Conservation (phyloP, 352 stramenopile genomes). For the Globisporangium mamillatum region DNA sequence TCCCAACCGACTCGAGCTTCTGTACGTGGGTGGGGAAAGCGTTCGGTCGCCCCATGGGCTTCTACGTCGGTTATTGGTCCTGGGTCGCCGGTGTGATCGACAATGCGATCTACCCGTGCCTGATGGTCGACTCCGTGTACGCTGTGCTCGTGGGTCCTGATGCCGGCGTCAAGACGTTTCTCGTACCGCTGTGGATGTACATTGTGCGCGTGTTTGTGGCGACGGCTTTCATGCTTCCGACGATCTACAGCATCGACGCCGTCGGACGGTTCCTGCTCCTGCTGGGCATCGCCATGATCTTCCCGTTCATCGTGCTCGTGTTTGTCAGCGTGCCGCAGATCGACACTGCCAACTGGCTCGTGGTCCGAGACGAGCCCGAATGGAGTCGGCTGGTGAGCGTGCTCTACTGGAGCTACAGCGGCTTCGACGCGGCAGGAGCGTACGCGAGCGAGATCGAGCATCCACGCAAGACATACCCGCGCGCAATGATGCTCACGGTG, state of each 20-base stretch:
- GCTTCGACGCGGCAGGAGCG: slow-evolving; percentile 68
- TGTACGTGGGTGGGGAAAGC: slow-evolving; percentile 78
- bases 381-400: slow-evolving; percentile 62
- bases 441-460: slow-evolving; percentile 73
- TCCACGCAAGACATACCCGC: slow-evolving; percentile 67
- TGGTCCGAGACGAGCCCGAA: slow-evolving; percentile 56
- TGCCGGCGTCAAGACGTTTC: slow-evolving; percentile 8
- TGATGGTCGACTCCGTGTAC: slow-evolving; percentile 65
- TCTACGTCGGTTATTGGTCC: slow-evolving; percentile 83
- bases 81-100: slow-evolving; percentile 82
- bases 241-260: slow-evolving; percentile 63
- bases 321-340: slow-evolving; percentile 48
- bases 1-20: slow-evolving; percentile 78
- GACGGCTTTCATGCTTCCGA: slow-evolving; percentile 69
- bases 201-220: slow-evolving; percentile 39
- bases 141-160: slow-evolving; percentile 24
- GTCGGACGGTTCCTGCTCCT: slow-evolving; percentile 61
- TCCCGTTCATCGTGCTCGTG: slow-evolving; percentile 59
- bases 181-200: slow-evolving; percentile 11
- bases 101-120: slow-evolving; percentile 82
- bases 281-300: slow-evolving; percentile 53
- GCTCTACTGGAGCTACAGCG: slow-evolving; percentile 85
- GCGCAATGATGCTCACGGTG: slow-evolving; percentile 74
- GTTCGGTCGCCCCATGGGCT: slow-evolving; percentile 82
- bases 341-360: slow-evolving; percentile 62